Evolutionary conservation across 176 grass and related monocot species (phyloP), one percentile per base, ranked within the genome.

Genomic region (Alopecurus myosuroides): DNA sequence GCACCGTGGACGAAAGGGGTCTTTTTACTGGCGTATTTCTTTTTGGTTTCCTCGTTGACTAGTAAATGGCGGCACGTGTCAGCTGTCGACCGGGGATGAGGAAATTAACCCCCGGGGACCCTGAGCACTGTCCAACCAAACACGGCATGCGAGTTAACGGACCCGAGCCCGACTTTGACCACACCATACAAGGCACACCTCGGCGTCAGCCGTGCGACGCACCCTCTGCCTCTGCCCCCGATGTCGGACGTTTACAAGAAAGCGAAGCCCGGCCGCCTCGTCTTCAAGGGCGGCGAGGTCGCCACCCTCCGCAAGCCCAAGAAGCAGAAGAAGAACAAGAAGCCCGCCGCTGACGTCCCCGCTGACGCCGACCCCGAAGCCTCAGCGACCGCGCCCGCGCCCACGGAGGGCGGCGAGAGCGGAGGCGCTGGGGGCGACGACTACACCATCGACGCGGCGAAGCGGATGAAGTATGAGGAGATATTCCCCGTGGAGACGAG

Each of bases 391-490:
- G 79, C 30, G 17, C 36, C 37, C 1, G 76, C 44, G 15, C 67
- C 61, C 23, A 63, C 23, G 33, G 85, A 81, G 40, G 86, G 67
- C 8, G 69, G 34, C 22, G 88, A 77, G 49, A 84, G 64, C 20
- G 77, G 46, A 19, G 73, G 30, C 41, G 86, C 31, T 11, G 87
- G 78, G 7, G 92, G 86, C 50, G 92, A 88, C 26, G 93, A 84
- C 42, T 98, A 96, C 91, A 98, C 97, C 85, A 98, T 98, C 83
- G 97, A 98, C 78, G 91, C 97, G 48, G 93, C 93, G 67, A 98
- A 98, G 93, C 88, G 82, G 86, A 92, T 96, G 89, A 98, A 98
- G 81, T 98, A 98, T 81, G 97, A 98, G 89, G 97, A 98, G 68
- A 48, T 98, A 6, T 98, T 98, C 78, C 97, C 97, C 35, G 97